These are phyloP conservation scores for Lippia alba DNA, from an alignment of 305 asterid species.

Conservation along the genomic window DNA sequence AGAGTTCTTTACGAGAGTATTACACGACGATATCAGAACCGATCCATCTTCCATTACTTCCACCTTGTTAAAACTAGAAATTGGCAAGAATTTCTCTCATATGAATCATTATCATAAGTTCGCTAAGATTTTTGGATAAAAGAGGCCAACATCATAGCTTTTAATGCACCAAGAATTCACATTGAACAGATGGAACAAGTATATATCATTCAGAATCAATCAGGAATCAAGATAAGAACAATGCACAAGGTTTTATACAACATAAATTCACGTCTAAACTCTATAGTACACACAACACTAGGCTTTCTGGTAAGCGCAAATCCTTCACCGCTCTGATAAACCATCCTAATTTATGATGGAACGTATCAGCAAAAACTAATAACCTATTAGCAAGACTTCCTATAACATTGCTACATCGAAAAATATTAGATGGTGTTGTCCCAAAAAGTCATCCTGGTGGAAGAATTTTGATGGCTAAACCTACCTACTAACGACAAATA, in stretches of 20 bases:
- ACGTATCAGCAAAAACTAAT: neutral
- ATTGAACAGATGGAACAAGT: neutral
- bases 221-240: neutral
- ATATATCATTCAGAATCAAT: neutral
- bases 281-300: neutral
- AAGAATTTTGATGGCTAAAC: neutral
- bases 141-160: neutral
- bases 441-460: neutral
- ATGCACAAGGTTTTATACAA: neutral
- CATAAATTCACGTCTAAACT: neutral
- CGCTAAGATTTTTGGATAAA: neutral
- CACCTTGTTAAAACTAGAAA: neutral
- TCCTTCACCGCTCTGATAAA: neutral
- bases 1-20: too few species aligned
- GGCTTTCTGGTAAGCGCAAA: neutral
- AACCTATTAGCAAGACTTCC: neutral
- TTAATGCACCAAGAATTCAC: too few species aligned
- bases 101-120: neutral
- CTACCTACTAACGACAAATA: constrained; percentile 1
- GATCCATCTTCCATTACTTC: neutral
- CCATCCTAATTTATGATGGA: neutral
- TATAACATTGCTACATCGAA: neutral
- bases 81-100: neutral
- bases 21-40: too few species aligned
- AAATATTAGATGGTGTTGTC: neutral